Evolutionary conservation across 2,329 filamentous ascomycete genomes (phyloP).

Genomic region (Colletotrichum shisoi): DNA sequence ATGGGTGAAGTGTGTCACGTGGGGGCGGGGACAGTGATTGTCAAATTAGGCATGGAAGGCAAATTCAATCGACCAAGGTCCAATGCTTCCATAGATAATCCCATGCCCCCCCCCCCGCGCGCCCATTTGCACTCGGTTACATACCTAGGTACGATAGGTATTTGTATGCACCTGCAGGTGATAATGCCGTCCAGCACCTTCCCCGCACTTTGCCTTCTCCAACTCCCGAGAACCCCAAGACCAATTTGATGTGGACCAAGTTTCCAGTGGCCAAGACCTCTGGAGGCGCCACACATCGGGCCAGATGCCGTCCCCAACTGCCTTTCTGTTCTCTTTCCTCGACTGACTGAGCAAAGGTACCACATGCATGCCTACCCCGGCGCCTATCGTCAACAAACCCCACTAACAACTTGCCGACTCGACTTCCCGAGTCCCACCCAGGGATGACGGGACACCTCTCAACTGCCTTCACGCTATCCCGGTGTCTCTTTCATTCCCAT

Average conservation of each 20-base stretch:
- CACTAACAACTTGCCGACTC: constrained; percentile 36
- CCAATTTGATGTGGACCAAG: background rate
- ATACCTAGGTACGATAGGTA: too few species aligned
- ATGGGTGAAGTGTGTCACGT: background rate
- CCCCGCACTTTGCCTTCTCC: constrained; percentile 36
- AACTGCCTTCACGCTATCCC: background rate
- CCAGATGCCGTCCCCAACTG: constrained; percentile 21
- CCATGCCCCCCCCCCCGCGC: too few species aligned
- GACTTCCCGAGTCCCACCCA: constrained; percentile 34
- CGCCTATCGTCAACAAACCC: constrained; percentile 5
- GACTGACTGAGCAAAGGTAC: constrained; percentile 12
- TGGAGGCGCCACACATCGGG: background rate
- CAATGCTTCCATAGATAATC: too few species aligned
- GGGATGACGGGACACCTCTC: constrained; percentile 16
- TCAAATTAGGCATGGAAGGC: too few species aligned
- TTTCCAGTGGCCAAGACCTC: background rate
- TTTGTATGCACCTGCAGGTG: too few species aligned
- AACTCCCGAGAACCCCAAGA: constrained; percentile 28
- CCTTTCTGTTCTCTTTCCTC: background rate
- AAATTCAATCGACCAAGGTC: too few species aligned
- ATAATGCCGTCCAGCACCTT: constrained; percentile 11
- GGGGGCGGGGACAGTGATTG: background rate
- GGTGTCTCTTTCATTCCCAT: background rate
- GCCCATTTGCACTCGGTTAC: too few species aligned
- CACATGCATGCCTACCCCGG: constrained; percentile 1